phyloP scores from a whole-genome alignment of 306 rosid species.

The Potentilla sterilis region DNA sequence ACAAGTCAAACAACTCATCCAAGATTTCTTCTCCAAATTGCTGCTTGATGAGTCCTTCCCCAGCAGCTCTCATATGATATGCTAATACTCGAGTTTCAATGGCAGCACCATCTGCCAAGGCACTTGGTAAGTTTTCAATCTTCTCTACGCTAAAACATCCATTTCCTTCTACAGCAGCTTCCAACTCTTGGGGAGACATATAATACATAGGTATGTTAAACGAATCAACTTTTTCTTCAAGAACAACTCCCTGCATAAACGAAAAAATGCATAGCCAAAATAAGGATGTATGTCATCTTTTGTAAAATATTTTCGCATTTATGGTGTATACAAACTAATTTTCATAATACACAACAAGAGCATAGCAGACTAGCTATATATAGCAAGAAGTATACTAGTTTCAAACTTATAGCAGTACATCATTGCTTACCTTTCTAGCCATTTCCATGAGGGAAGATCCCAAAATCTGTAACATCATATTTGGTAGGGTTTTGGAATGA shows the following conservation, averaged over 20 bases:
- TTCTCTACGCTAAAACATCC: conserved; percentile 7
- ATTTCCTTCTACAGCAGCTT: not conserved
- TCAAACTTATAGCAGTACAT: not conserved
- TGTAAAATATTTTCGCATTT: not conserved
- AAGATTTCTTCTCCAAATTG: not conserved
- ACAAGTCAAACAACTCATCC: conserved; percentile 11
- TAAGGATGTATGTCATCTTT: not conserved
- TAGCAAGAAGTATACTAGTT: not conserved
- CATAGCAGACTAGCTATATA: not conserved
- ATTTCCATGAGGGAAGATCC: conserved; percentile 33
- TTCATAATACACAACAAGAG: not conserved
- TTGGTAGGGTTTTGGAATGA: not conserved
- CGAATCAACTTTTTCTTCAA: not conserved
- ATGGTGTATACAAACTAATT: not conserved
- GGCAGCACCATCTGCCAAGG: not conserved
- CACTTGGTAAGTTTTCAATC: not conserved
- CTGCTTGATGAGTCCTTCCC: not conserved
- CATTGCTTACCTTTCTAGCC: conserved; percentile 29
- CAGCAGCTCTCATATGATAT: not conserved
- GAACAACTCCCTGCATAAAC: not conserved
- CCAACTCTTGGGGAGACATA: not conserved
- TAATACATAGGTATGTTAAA: not conserved
- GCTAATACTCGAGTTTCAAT: not conserved
- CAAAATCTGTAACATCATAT: not conserved
- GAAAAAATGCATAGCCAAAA: not conserved